Evolutionary conservation across 768 basidiomycete species (phyloP).

Genomic region (Astraeus odoratus): DNA sequence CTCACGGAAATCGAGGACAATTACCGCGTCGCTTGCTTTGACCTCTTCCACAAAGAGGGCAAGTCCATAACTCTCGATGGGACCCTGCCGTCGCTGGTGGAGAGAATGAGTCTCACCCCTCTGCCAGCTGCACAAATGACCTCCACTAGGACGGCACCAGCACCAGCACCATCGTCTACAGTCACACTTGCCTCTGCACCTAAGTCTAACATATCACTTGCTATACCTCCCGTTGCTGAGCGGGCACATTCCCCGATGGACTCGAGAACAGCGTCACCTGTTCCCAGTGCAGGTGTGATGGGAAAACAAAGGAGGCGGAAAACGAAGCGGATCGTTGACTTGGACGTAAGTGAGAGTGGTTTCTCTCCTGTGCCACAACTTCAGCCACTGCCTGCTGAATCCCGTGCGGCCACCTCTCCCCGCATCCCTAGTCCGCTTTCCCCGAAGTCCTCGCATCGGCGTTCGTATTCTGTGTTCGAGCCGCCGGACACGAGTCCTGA

Average conservation of each 20-base stretch:
- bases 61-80: slow-evolving; percentile 76
- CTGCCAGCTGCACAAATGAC: slow-evolving; percentile 46
- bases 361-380: slow-evolving; percentile 26
- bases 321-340: slow-evolving; percentile 71
- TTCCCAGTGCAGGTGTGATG: slow-evolving; percentile 30
- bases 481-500: slow-evolving; percentile 24
- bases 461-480: slow-evolving; percentile 46
- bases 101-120: slow-evolving; percentile 51
- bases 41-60: slow-evolving; percentile 80
- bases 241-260: slow-evolving; percentile 8
- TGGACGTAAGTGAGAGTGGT: slow-evolving; percentile 31
- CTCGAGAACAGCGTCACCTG: slow-evolving; percentile 40
- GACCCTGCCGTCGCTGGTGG: slow-evolving; percentile 58
- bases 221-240: no score
- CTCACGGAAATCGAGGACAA: slow-evolving; percentile 62
- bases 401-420: slow-evolving; percentile 14
- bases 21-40: slow-evolving; percentile 75
- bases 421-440: slow-evolving; percentile 12
- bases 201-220: no score
- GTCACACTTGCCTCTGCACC: slow-evolving; percentile 24
- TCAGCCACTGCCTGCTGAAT: slow-evolving; percentile 2
- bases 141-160: slow-evolving; percentile 40
- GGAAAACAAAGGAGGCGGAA: slow-evolving; percentile 51
- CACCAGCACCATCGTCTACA: slow-evolving; percentile 15
- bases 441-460: slow-evolving; percentile 9